Base-by-base conservation (phyloP, 139 green algal genomes). In the Trebouxia sp. region DNA sequence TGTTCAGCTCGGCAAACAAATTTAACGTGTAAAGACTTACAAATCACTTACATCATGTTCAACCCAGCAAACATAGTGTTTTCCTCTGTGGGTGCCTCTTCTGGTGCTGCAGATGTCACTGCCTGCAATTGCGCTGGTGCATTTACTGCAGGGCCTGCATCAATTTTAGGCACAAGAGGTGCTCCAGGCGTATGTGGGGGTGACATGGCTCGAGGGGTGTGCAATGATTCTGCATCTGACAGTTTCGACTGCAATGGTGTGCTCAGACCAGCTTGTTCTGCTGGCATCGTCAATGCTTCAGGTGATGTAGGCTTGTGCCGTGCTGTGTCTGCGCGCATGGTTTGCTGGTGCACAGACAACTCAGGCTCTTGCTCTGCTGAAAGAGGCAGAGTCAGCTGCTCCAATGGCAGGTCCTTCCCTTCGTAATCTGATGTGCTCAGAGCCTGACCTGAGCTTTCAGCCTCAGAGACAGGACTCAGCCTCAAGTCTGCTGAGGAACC, bases 101-200 rank as follows among this genome's bases (percentile, higher is more conserved):
- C 12, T 30, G 32, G 14, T 30, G 11, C 32, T 45, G 14, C 30
- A 7, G 39, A 32, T 45, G 9, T 28, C 4, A 35, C 35, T 26
- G 32, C 14, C 15, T 26, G 9, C 32, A 45, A 26, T 1, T 72
- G 32, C 26, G 32, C 32, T 9, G 62, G 0, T 42, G 62, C 1
- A 43, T 72, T 35, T 43, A 24, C 62, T 72, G 62, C 62, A 45
- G 62, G 62, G 37, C 62, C 62, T 30, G 62, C 62, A 45, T 72
- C 62, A 28, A 72, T 72, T 22, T 72, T 72, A 22, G 62, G 62
- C 20, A 72, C 62, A 35, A 72, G 12, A 22, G 62, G 62, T 45
- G 62, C 62, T 7, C 32, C 62, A 45, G 62, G 62, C 17, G 62
- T 72, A 17, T 32, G 20, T 30, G 62, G 62, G 35, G 62, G 62